Base-by-base conservation (phyloP, 2,329 filamentous ascomycete genomes). In the Trichoderma sp. region DNA sequence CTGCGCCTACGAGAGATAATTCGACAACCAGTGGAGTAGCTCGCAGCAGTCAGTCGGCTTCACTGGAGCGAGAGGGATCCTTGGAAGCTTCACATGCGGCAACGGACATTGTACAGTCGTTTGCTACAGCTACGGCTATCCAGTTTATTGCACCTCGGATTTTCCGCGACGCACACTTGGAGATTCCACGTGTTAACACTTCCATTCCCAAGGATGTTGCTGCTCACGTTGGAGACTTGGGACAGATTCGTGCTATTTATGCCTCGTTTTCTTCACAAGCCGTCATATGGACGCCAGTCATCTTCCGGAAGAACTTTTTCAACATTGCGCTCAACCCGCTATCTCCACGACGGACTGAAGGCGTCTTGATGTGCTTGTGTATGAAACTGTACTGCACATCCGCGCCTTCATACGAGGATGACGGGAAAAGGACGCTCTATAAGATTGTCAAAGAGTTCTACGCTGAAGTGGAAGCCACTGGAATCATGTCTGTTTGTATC, bases 381-480 rank as follows among this genome's bases (percentile, higher is more conserved):
- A 61, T 61, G 59, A 61, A 61, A n/a, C 10, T 61, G 6, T 61
- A 61, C 30, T 61, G 59, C 6, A 52, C 43, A 18, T n/a, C 59
- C 18, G 21, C 59, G 3, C 11, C 43, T 5, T 14, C 10, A 26
- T 30, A 52, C 14, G 28, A 37, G 8, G 28, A 24, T 10, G 30
- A 37, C 26, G 59, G 59, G 14, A 61, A 28, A 34, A 61, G 28
- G 24, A 28, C 59, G 8, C 59, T 52, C 1, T 61, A 61, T 10
- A 61, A n/a, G 43, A 28, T 37, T 26, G 37, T 28, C 18, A 61
- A 61, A 37, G 28, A 52, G 5, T 61, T 61, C 14, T 37, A 61
- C 21, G 21, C 16, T 10, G 28, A 61, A 16, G 59, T 61, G 16
- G 59, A 52, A 52, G n/a, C 59, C 4, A 28, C 59, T 26, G 28